These are phyloP conservation scores for Ophiostoma sp. DNA, from an alignment of 2,329 filamentous ascomycete species.

Conservation along the genomic window DNA sequence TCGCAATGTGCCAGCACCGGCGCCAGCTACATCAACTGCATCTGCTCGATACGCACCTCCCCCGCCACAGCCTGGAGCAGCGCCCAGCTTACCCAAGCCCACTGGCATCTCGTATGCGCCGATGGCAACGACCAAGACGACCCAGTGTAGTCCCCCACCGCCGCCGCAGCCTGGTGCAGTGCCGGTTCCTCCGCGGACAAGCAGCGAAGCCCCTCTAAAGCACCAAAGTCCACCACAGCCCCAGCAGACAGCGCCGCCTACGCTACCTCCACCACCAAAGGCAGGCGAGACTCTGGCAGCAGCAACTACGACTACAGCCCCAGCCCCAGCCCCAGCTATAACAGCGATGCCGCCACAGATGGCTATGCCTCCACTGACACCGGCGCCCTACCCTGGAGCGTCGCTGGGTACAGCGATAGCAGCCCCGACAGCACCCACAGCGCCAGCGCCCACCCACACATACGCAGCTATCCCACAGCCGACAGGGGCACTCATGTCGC, in stretches of 20 bases:
- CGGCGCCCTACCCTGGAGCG: conserved; percentile 36
- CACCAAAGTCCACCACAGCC: conserved; percentile 17
- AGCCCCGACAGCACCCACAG: conserved; percentile 17
- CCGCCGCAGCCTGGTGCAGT: conserved; percentile 53
- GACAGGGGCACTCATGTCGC: conserved; percentile 23
- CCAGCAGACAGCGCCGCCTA: conserved; percentile 29
- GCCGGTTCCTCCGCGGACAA: conserved; percentile 39
- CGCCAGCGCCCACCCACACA: background rate
- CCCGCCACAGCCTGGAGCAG: conserved; percentile 45
- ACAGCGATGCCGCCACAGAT: conserved; percentile 43
- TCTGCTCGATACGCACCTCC: conserved; percentile 35
- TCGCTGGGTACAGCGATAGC: conserved; percentile 46
- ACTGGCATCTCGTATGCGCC: conserved; percentile 38
- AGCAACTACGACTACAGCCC: background rate
- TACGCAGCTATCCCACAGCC: conserved; percentile 24
- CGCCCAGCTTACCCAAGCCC: conserved; percentile 41
- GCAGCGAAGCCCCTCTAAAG: conserved; percentile 39
- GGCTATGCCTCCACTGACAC: conserved; percentile 45
- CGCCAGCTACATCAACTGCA: conserved; percentile 15
- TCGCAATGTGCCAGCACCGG: conserved; percentile 22
- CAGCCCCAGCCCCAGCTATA: conserved; percentile 28
- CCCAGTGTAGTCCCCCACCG: conserved; percentile 43
- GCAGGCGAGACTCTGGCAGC: conserved; percentile 28
- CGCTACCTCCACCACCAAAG: conserved; percentile 15
- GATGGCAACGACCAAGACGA: conserved; percentile 31